phyloP scores from a whole-genome alignment of 2,329 filamentous ascomycete genomes.

The Plenodomus tracheiphilus region DNA sequence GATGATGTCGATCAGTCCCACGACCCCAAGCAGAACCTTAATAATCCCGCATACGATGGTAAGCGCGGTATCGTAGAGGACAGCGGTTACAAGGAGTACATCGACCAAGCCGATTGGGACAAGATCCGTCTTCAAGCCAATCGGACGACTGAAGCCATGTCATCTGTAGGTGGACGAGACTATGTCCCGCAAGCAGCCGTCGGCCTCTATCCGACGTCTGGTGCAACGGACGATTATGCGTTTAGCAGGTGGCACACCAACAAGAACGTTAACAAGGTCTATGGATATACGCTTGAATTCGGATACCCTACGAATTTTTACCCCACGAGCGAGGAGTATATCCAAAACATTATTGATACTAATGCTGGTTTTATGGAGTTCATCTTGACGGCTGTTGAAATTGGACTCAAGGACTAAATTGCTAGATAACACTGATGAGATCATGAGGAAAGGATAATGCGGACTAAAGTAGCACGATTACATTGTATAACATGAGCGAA shows the following conservation, averaged over 20 bases:
- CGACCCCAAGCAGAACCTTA: slow-evolving; percentile 54
- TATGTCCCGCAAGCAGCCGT: slow-evolving; percentile 42
- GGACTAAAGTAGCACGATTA: too few species aligned
- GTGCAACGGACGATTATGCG: slow-evolving; percentile 45
- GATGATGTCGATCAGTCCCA: slow-evolving; percentile 57
- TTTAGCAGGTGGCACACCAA: slow-evolving; percentile 44
- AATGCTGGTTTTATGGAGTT: slow-evolving; percentile 50
- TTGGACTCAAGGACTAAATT: slow-evolving; percentile 32
- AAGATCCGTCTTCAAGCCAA: slow-evolving; percentile 39
- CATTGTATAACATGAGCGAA: too few species aligned
- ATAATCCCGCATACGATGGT: slow-evolving; percentile 57
- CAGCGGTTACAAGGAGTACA: slow-evolving; percentile 56
- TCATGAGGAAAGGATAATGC: background rate
- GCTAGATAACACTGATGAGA: background rate
- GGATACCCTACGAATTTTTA: slow-evolving; percentile 48
- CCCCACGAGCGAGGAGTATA: slow-evolving; percentile 45
- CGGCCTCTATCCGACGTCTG: slow-evolving; percentile 44
- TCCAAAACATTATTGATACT: slow-evolving; percentile 48
- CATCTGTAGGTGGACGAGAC: slow-evolving; percentile 36
- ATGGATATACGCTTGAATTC: slow-evolving; percentile 49
- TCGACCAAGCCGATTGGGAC: slow-evolving; percentile 38
- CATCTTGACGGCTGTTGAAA: slow-evolving; percentile 38
- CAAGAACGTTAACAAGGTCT: slow-evolving; percentile 44
- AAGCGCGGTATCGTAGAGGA: slow-evolving; percentile 54
- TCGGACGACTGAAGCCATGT: slow-evolving; percentile 41